A percentile compares a stretch with the other conserved stretches of the same genome.
These are phyloP conservation scores for Trapa bicornis DNA, from an alignment of 345 rosid genomes.

Conservation along the genomic window DNA sequence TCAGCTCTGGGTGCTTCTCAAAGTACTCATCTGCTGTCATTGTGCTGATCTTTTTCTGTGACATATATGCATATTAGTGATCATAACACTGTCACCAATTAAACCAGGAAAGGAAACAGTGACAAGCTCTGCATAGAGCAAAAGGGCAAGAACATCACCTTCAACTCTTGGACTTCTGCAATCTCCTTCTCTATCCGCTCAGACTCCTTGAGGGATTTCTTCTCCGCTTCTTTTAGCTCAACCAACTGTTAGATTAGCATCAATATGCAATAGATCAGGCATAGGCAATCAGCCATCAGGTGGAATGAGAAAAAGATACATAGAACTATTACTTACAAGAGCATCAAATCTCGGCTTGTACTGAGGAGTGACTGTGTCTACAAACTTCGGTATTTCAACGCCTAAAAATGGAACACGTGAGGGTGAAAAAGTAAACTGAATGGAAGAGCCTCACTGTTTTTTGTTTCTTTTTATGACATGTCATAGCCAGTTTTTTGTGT, in stretches of 20 bases:
- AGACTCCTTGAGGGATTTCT: slow-evolving; percentile 71
- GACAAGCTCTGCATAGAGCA: too few species aligned
- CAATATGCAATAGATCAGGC: neutral
- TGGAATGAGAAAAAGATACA: neutral
- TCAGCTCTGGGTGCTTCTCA: slow-evolving; percentile 87
- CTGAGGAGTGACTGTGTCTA: slow-evolving; percentile 77
- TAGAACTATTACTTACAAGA: slow-evolving; percentile 40
- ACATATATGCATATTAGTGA: neutral
- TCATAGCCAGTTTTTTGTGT: neutral
- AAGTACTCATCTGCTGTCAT: slow-evolving; percentile 99
- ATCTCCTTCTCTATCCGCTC: slow-evolving; percentile 78
- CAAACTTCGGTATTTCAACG: slow-evolving; percentile 72
- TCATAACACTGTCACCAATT: neutral
- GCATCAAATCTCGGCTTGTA: slow-evolving; percentile 90
- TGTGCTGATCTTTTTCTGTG: slow-evolving; percentile 86
- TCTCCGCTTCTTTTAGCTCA: slow-evolving; percentile 87
- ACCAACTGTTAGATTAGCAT: slow-evolving; percentile 33
- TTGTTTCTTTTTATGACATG: too few species aligned
- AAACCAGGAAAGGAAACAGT: neutral
- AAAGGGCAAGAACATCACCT: slow-evolving; percentile 28
- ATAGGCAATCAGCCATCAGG: neutral
- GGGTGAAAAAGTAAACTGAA: neutral
- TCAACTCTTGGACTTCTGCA: slow-evolving; percentile 72
- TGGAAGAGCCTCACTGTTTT: too few species aligned
- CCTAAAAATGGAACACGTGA: slow-evolving; percentile 30